Evolutionary conservation across 352 stramenopile species (phyloP).

Genomic region (Globisporangium nagaii): DNA sequence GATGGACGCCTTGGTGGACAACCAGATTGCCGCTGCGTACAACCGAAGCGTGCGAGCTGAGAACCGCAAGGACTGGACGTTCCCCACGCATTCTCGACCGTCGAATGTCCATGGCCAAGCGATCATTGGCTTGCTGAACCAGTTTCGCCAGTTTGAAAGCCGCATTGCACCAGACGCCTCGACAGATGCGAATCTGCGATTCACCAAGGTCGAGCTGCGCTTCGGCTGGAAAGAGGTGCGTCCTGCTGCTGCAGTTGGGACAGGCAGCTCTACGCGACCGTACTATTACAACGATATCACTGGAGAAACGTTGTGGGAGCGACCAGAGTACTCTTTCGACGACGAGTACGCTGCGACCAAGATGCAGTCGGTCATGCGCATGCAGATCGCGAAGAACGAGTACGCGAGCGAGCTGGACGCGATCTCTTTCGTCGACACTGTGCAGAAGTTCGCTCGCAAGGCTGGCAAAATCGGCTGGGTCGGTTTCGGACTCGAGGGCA

Average conservation of each 20-base stretch:
- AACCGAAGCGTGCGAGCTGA: slow-evolving; percentile 46
- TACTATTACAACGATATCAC: slow-evolving; percentile 55
- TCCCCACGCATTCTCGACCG: slow-evolving; percentile 41
- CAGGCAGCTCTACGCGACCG: not conserved
- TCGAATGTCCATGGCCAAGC: slow-evolving; percentile 43
- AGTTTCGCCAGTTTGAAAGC: slow-evolving; percentile 22
- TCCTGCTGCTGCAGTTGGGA: not conserved
- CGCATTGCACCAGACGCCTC: slow-evolving; percentile 14
- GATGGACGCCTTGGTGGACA: slow-evolving; percentile 8
- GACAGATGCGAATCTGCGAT: slow-evolving; percentile 23
- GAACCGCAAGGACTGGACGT: slow-evolving; percentile 41
- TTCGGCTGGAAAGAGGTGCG: slow-evolving; percentile 62
- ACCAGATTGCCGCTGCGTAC: slow-evolving; percentile 29
- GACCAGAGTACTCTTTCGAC: slow-evolving; percentile 59
- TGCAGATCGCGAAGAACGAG: slow-evolving; percentile 32
- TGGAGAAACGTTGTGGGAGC: slow-evolving; percentile 41
- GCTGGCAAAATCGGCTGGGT: slow-evolving; percentile 38
- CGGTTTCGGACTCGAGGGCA: slow-evolving; percentile 69
- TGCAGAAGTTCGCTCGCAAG: slow-evolving; percentile 17
- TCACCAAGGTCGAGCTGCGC: slow-evolving; percentile 46
- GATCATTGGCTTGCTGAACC: slow-evolving; percentile 39
- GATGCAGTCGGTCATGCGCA: slow-evolving; percentile 56
- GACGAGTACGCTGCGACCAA: slow-evolving; percentile 57
- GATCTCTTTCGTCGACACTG: slow-evolving; percentile 39
- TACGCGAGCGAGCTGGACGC: slow-evolving; percentile 18